Evolutionary conservation across 169 alveolate species (phyloP).

Genomic region (Cryptosporidium ryanae): DNA sequence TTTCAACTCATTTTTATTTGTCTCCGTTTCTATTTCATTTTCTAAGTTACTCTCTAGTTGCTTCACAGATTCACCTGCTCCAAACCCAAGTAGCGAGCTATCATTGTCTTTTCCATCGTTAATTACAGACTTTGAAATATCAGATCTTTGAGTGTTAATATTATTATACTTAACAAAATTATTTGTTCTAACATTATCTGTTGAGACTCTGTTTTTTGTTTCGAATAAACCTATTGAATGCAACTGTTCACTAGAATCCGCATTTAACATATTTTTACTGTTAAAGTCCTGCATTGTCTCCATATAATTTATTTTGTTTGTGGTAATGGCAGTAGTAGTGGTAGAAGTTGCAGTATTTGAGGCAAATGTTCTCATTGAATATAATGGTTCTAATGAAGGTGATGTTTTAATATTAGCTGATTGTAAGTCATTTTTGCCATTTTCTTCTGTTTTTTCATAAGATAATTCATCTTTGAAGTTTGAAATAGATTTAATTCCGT

Average conservation of each 20-base stretch:
- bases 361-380: neutral
- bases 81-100: conserved; percentile 59
- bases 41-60: neutral
- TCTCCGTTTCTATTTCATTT: neutral
- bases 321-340: conserved; percentile 17
- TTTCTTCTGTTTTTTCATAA: neutral
- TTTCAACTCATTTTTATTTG: neutral
- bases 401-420: neutral
- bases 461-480: neutral
- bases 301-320: neutral
- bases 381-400: neutral
- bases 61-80: conserved; percentile 56
- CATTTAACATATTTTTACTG: neutral
- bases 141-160: neutral
- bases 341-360: conserved; percentile 18
- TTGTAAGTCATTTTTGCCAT: neutral
- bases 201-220: neutral
- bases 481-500: neutral
- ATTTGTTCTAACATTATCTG: conserved; percentile 56
- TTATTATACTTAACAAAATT: conserved; percentile 10
- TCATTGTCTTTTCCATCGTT: conserved; percentile 6
- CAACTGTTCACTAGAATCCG: neutral
- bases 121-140: neutral
- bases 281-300: neutral
- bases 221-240: neutral